Conservation (phyloP, 176 grass and related monocot genomes). For the Elymus sibiricus region DNA sequence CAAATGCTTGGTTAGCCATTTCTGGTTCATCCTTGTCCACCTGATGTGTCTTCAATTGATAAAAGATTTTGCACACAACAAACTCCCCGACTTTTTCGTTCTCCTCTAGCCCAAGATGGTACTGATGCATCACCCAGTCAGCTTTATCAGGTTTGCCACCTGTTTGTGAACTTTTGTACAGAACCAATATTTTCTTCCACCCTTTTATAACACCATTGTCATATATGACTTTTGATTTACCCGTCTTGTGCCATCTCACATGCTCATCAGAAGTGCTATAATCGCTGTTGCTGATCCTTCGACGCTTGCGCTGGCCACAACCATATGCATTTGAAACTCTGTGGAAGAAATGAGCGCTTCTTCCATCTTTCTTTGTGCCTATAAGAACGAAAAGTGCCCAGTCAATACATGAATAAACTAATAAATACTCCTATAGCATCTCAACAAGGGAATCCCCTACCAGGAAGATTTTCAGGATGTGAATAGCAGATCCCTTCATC, state of each 20-base stretch:
- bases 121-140: constrained; percentile 93
- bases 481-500: constrained; percentile 79
- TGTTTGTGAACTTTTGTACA: constrained; percentile 57
- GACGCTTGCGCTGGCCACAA: constrained; percentile 63
- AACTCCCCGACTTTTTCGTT: constrained; percentile 65
- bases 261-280: constrained; percentile 30
- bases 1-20: constrained; percentile 25
- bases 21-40: constrained; percentile 39
- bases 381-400: not conserved
- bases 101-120: constrained; percentile 67
- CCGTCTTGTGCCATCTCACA: constrained; percentile 90
- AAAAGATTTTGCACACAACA: constrained; percentile 79
- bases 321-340: constrained; percentile 78
- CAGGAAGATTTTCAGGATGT: constrained; percentile 87
- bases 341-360: constrained; percentile 70
- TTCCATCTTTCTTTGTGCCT: constrained; percentile 86
- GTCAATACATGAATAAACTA: constrained; percentile 13
- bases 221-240: constrained; percentile 63
- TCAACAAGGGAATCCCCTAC: constrained; percentile 17
- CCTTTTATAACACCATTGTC: constrained; percentile 61
- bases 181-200: constrained; percentile 94
- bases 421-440: not conserved
- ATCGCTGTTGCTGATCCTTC: constrained; percentile 38
- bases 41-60: constrained; percentile 43
- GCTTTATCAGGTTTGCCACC: constrained; percentile 62